A percentile compares a stretch with the other conserved stretches of the same genome.
Evolutionary conservation across 164 flowering plant species (phyloP).

Genomic region (Cinnamomum chago): DNA sequence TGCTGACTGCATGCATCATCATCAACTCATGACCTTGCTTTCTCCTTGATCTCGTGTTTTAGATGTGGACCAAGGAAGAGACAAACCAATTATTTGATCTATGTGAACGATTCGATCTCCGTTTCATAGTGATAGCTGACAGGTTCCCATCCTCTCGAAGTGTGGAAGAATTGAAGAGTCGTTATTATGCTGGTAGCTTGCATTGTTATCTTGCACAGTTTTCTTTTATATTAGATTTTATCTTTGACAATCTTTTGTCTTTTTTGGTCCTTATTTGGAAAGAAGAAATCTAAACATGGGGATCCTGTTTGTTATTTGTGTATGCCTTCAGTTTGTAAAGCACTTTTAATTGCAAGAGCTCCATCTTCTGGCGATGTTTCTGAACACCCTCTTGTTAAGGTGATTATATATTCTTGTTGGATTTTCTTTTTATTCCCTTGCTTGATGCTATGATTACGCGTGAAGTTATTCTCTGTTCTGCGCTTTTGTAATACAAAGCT

Average conservation of each 20-base stretch:
- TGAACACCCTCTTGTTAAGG: constrained; percentile 81
- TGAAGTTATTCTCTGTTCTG: neutral
- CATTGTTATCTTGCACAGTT: neutral
- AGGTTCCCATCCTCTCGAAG: constrained; percentile 74
- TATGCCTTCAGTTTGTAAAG: constrained; percentile 57
- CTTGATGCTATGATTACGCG: neutral
- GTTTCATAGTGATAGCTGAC: constrained; percentile 88
- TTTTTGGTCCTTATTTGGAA: neutral
- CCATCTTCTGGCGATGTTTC: constrained; percentile 70
- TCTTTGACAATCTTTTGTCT: neutral
- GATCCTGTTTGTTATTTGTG: constrained; percentile 2
- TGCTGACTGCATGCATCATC: neutral
- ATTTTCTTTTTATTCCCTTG: neutral
- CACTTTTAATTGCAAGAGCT: constrained; percentile 74
- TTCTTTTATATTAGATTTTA: neutral
- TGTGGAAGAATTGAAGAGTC: constrained; percentile 88
- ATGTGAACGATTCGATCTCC: constrained; percentile 88
- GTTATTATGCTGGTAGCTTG: constrained; percentile 84
- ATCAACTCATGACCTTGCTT: neutral
- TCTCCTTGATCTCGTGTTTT: constrained; percentile 2
- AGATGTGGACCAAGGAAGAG: constrained; percentile 95
- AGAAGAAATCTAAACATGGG: neutral
- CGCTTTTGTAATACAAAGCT: neutral
- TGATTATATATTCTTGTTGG: constrained; percentile 13
- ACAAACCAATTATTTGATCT: constrained; percentile 88